Base-by-base conservation (phyloP, 495 filamentous ascomycete species). In the Margaritispora aquatica region DNA sequence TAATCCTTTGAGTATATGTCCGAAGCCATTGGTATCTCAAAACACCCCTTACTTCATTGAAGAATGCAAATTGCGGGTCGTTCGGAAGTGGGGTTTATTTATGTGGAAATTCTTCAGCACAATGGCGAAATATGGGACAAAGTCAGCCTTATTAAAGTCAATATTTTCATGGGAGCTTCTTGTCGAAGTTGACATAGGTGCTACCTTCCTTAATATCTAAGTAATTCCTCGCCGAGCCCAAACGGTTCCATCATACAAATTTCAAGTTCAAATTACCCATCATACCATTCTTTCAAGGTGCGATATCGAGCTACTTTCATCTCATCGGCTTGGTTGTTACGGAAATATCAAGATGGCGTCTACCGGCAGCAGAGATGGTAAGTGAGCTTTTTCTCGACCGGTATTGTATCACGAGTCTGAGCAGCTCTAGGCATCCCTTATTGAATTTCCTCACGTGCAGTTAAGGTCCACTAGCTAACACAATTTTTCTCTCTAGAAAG, bases 391-490 rank as follows among this genome's bases (percentile, higher is more conserved):
- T 34, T 44, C 38, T n/a, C 8, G 15, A 17, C 38, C 15, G 19
- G 8, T 44, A 44, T 44, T 17, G 38, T n/a, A 44, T 2, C 7
- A 8, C 7, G 29, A 34, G 15, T n/a, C 38, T 44, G 8, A 44
- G 19, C n/a, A n/a, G n/a, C 15, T 44, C 17, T 44, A 44, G 38
- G 38, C 38, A 44, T 21, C 10, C 38, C 17, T n/a, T 44, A 15
- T 44, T 44, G 38, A n/a, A 21, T 3, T 23, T 56, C 38, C 10
- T 3, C 47, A 50, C 47, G 46, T 38, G 57, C 57, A 59, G 57
- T 59, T 54, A 34, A 36, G 24, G 58, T 27, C 21, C 51, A 60
- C 26, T 20, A 49, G 52, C 58, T 60, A 50, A 60, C 31, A 34
- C 41, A 26, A 38, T 21, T 54, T 9, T 36, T 41, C n/a, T n/a